These are phyloP conservation scores for Rhynchospora tenuis DNA, from an alignment of 176 grass and related monocot genomes.

Conservation along the genomic window DNA sequence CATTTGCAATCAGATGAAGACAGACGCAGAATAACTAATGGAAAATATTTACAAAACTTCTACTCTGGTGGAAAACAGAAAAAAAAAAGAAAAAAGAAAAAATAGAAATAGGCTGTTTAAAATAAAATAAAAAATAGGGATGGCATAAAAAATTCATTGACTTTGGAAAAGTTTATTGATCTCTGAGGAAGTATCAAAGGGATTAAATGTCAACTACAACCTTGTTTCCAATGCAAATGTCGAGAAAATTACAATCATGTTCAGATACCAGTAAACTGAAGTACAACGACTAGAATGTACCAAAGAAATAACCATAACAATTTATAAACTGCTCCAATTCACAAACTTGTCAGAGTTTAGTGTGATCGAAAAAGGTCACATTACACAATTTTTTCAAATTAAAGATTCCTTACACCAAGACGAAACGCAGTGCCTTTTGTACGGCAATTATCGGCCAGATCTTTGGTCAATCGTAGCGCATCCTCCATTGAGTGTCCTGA, in stretches of 20 bases:
- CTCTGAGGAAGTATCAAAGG: neutral
- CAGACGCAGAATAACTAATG: neutral
- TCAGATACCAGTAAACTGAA: neutral
- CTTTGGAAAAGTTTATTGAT: neutral
- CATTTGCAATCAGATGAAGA: slow-evolving; percentile 11
- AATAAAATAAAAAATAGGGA: neutral
- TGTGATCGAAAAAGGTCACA: neutral
- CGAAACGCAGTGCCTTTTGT: slow-evolving; percentile 87
- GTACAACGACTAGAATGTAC: neutral
- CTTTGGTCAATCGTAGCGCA: slow-evolving; percentile 64
- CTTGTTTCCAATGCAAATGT: neutral
- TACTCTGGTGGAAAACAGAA: neutral
- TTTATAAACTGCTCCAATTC: neutral
- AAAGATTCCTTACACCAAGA: slow-evolving; percentile 51
- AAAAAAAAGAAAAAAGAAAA: neutral
- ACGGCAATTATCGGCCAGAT: slow-evolving; percentile 74
- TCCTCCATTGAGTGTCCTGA: slow-evolving; percentile 86
- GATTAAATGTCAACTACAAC: neutral
- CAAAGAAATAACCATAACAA: neutral
- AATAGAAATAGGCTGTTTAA: neutral
- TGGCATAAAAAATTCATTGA: neutral
- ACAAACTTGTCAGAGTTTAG: neutral
- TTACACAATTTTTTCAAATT: neutral
- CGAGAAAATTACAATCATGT: neutral
- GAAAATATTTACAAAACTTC: slow-evolving; percentile 1